Evolutionary conservation across 148 eudicot species (phyloP), one percentile per base, ranked within the genome.

Genomic region (Silene latifolia): DNA sequence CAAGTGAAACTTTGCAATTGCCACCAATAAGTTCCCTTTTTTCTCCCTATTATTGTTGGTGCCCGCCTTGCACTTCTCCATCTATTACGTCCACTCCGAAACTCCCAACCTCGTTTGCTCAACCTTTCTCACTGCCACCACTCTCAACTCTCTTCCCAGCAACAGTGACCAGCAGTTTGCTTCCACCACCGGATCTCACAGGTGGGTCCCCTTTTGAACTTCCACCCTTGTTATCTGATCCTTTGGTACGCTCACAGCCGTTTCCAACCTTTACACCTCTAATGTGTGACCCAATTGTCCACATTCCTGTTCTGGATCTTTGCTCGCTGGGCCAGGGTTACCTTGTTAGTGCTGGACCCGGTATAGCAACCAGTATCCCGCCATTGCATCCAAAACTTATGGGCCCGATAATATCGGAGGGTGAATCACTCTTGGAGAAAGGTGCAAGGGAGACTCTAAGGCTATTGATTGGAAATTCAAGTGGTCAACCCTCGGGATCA

Each of bases 241-340:
- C 94, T 71, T 76, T 92, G 59, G 60, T 76, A 25, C 72, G 84
- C 65, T 82, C 96, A 10, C 88, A 84, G 73, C 93, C 91, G 75
- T 80, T 92, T 51, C 85, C 87, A 17, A 83, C 89, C 9, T 92
- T 92, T 57, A 88, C 93, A 19, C 97, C 98, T 23, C 80, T 92
- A 19, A 89, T 90, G 82, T 90, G 97, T 15, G 98, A 95, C 76
- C 82, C 98, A 0, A 92, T 95, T 67, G 96, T 92, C 29, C 97
- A 95, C 72, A 81, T 92, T 58, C 98, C 97, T 4, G 87, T 95
- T 7, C 83, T 95, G 8, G 97, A 92, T 60, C 72, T 92, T 23
- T 95, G 96, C 85, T 94, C 96, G 66, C 92, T 97, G 0, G 98
- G 96, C 75, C 96, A 85, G 78, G 93, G 93, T 15, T 95, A 89